Percentiles rank a stretch among this genome's conserved stretches.
These are phyloP conservation scores for Diaporthe nobilis DNA, from an alignment of 2,329 filamentous ascomycete species.

Conservation along the genomic window DNA sequence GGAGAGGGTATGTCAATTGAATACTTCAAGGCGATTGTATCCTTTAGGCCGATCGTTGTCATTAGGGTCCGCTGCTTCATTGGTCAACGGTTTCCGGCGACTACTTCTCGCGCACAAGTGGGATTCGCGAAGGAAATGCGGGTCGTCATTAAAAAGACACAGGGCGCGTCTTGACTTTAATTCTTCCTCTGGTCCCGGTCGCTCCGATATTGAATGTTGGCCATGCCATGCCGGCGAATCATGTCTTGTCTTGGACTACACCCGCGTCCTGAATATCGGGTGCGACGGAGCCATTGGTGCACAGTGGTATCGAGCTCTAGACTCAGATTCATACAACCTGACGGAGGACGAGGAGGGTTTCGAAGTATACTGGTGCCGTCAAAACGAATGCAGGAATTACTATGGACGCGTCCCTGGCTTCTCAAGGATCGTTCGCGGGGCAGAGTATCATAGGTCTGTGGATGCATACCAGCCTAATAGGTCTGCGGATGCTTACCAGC, in stretches of 20 bases:
- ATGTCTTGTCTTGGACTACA: not conserved
- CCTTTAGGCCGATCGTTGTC: not conserved
- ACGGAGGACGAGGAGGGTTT: slow-evolving; percentile 5
- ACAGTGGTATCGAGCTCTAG: slow-evolving; percentile 18
- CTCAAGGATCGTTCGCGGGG: slow-evolving; percentile 3
- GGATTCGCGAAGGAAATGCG: not conserved
- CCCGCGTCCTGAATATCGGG: not conserved
- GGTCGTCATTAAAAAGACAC: not conserved
- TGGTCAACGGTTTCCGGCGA: not conserved
- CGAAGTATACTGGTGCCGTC: slow-evolving; percentile 22
- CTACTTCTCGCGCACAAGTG: not conserved
- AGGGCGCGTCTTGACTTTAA: not conserved
- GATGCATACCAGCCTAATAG: not conserved
- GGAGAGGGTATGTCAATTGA: not conserved
- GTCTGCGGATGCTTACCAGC: no score
- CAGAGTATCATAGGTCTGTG: not conserved
- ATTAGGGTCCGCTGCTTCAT: no score
- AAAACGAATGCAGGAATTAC: slow-evolving; percentile 9
- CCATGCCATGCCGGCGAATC: slow-evolving; percentile 10
- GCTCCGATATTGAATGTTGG: not conserved
- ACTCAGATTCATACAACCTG: not conserved
- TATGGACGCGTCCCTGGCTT: slow-evolving; percentile 20
- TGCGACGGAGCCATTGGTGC: not conserved
- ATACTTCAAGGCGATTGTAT: not conserved
- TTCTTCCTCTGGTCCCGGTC: not conserved